Percentiles rank a stretch among this genome's conserved stretches.
Conservation (phyloP, 192 early-diverging fungal species). For the Physocladia obscura region DNA sequence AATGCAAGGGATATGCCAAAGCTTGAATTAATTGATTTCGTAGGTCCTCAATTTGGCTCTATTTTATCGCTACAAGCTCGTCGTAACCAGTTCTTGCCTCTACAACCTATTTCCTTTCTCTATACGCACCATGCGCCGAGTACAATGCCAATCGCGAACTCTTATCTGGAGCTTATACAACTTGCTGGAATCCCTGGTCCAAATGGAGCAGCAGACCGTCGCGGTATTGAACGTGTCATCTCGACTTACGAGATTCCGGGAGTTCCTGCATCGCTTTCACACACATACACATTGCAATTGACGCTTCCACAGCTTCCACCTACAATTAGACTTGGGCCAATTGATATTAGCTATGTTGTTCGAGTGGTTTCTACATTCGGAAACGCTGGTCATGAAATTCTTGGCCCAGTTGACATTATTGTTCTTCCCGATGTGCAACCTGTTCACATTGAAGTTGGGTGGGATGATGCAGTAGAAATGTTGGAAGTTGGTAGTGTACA, state of each 20-base stretch:
- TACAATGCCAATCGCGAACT: not conserved
- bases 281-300: constrained; percentile 18
- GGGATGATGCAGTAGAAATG: constrained; percentile 18
- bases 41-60: not conserved
- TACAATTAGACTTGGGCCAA: constrained; percentile 8
- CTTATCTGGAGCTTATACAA: constrained; percentile 16
- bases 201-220: not conserved
- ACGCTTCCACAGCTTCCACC: constrained; percentile 10
- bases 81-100: constrained; percentile 4
- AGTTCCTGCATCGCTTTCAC: not conserved
- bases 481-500: not conserved
- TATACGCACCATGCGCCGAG: constrained; percentile 12
- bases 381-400: not conserved
- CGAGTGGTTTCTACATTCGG: constrained; percentile 1
- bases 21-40: not conserved
- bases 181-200: not conserved
- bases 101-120: constrained; percentile 1
- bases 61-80: constrained; percentile 5
- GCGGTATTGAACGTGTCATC: constrained; percentile 15
- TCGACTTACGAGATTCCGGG: constrained; percentile 12
- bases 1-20: not conserved
- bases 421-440: constrained; percentile 20
- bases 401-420: constrained; percentile 11
- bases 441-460: not conserved
- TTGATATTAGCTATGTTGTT: constrained; percentile 15